A percentile compares a stretch with the other conserved stretches of the same genome.
Conservation (phyloP, 164 flowering plant species). For the Buxus sempervirens region DNA sequence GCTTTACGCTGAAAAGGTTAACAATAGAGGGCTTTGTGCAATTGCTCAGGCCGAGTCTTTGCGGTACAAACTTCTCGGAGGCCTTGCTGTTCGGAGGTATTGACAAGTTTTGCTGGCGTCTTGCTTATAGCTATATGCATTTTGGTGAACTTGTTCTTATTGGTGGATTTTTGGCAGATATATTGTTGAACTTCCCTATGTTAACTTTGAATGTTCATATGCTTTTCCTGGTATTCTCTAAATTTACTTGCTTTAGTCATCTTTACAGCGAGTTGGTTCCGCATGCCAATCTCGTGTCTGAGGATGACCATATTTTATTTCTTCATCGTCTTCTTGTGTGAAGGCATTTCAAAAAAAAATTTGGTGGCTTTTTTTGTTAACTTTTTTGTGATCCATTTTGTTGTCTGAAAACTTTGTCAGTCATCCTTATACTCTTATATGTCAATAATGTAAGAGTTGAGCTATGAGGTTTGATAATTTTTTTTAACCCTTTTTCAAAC, state of each 20-base stretch:
- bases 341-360: no score
- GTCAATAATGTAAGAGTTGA: no score
- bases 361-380: no score
- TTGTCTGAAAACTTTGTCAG: no score
- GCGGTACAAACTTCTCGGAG: slow-evolving; percentile 73
- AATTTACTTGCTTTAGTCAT: slow-evolving; percentile 3
- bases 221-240: neutral
- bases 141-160: neutral
- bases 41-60: slow-evolving; percentile 75
- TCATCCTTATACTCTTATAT: no score
- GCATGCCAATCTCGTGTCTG: slow-evolving; percentile 19
- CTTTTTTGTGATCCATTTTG: no score
- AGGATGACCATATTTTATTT: slow-evolving; percentile 21
- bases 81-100: slow-evolving; percentile 69
- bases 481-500: no score
- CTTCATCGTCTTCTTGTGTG: no score
- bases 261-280: slow-evolving; percentile 21
- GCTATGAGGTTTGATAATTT: neutral
- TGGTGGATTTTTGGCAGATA: neutral
- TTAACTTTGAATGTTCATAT: no score
- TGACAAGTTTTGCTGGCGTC: neutral
- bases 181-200: no score
- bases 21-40: slow-evolving; percentile 64
- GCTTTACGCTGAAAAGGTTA: slow-evolving; percentile 63
- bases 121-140: neutral